These are phyloP conservation scores for Citrus trifoliata DNA, from an alignment of 345 rosid species.

Conservation along the genomic window DNA sequence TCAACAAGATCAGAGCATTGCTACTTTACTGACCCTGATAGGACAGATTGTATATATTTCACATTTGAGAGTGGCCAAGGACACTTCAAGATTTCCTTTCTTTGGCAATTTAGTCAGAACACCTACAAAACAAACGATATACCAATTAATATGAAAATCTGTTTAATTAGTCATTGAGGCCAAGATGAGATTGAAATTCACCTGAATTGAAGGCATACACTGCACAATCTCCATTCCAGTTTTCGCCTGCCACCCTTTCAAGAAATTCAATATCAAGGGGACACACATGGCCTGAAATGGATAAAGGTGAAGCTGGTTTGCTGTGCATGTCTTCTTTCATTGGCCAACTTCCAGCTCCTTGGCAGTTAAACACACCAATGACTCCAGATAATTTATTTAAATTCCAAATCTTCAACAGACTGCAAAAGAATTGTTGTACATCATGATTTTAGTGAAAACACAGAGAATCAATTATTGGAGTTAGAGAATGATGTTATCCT, in stretches of 20 bases:
- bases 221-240: slow-evolving; percentile 56
- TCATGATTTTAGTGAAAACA: neutral
- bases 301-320: slow-evolving; percentile 7
- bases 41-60: slow-evolving; percentile 54
- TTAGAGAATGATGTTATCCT: neutral
- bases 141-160: neutral
- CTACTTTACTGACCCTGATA: slow-evolving; percentile 32
- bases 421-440: slow-evolving; percentile 19
- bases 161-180: neutral
- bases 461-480: neutral
- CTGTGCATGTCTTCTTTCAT: slow-evolving; percentile 24
- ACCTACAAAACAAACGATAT: slow-evolving; percentile 23
- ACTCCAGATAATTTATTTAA: slow-evolving; percentile 56
- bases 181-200: slow-evolving; percentile 9
- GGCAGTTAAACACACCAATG: slow-evolving; percentile 66
- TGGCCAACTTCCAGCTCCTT: slow-evolving; percentile 67
- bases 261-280: slow-evolving; percentile 51
- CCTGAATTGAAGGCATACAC: slow-evolving; percentile 50
- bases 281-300: slow-evolving; percentile 35
- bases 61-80: slow-evolving; percentile 37
- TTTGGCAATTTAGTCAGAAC: slow-evolving; percentile 31
- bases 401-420: slow-evolving; percentile 72
- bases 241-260: slow-evolving; percentile 37
- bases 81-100: slow-evolving; percentile 35
- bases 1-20: neutral